Conservation (phyloP, 2,329 filamentous ascomycete genomes). For the Ceratocystis variospora region DNA sequence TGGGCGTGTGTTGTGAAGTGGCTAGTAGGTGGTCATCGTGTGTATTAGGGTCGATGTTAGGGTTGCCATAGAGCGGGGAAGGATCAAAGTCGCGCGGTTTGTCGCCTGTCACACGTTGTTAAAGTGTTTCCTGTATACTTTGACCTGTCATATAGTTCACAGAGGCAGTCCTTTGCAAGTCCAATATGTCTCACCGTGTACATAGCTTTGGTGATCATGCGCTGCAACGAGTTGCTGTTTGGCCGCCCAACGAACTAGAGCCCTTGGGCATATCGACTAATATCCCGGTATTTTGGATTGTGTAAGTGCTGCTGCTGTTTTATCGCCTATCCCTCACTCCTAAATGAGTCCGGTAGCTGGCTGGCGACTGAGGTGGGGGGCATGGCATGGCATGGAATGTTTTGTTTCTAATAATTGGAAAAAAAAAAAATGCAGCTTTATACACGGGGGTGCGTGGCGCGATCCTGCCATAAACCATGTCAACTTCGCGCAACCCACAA, state of each 20-base stretch:
- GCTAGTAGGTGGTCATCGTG: too few relatives aligned
- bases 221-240: constrained; percentile 10
- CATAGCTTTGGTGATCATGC: constrained; percentile 7
- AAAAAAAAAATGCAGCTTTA: constrained; percentile 17
- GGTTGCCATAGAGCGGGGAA: too few relatives aligned
- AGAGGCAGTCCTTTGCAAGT: not conserved
- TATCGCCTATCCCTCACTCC: not conserved
- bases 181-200: not conserved
- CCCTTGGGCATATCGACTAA: not conserved
- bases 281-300: not conserved
- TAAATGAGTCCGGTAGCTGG: too few relatives aligned
- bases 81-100: too few relatives aligned
- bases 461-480: constrained; percentile 21
- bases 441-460: constrained; percentile 24
- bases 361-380: too few relatives aligned
- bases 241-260: not conserved
- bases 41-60: too few relatives aligned
- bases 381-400: not conserved
- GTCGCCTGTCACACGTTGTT: too few relatives aligned
- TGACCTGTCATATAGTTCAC: not conserved
- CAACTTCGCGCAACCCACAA: constrained; percentile 16
- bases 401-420: not conserved
- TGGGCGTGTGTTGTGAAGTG: too few relatives aligned
- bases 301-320: not conserved
- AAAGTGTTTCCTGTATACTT: not conserved